Percentiles rank a stretch among this genome's conserved stretches.
Evolutionary conservation across 495 filamentous ascomycete genomes (phyloP).

Genomic region (Lasiosphaeriaceae sp.): DNA sequence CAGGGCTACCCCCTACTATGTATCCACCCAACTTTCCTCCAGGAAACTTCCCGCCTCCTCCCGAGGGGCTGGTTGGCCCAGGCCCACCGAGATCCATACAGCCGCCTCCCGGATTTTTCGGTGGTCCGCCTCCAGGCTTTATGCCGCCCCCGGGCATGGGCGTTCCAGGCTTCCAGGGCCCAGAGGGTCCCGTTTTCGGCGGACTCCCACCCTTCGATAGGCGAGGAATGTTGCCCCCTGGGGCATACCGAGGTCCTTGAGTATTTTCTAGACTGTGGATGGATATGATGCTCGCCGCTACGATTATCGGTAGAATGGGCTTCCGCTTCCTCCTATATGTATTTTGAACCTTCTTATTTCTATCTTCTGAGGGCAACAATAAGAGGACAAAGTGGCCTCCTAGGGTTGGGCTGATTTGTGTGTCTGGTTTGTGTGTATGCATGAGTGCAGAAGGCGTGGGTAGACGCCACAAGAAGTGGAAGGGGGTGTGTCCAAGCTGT

Average conservation of each 20-base stretch:
- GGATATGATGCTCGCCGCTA: too few relatives aligned
- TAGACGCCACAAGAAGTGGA: too few relatives aligned
- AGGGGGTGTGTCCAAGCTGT: too few relatives aligned
- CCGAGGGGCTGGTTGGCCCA: constrained; percentile 40
- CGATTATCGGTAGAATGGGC: too few relatives aligned
- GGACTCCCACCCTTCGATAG: background rate
- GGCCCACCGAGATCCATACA: constrained; percentile 34
- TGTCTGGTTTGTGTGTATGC: too few relatives aligned
- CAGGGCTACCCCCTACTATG: constrained; percentile 36
- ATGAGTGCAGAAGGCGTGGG: too few relatives aligned
- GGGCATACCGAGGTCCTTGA: background rate
- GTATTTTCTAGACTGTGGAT: too few relatives aligned
- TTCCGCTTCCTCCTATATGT: too few relatives aligned
- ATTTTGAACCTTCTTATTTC: too few relatives aligned
- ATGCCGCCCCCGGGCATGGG: constrained; percentile 44
- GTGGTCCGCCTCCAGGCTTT: constrained; percentile 37
- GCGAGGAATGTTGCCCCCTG: constrained; percentile 5
- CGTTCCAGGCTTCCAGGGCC: constrained; percentile 40
- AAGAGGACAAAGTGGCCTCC: too few relatives aligned
- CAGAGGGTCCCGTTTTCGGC: constrained; percentile 28
- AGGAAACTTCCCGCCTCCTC: constrained; percentile 34
- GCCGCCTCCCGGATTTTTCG: constrained; percentile 49
- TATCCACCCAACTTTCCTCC: constrained; percentile 48
- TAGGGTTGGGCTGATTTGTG: too few relatives aligned
- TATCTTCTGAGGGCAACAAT: too few relatives aligned